Evolutionary conservation across 305 asterid genomes (phyloP), one percentile per base, ranked within the genome.

Genomic region (Solanum hybrid): DNA sequence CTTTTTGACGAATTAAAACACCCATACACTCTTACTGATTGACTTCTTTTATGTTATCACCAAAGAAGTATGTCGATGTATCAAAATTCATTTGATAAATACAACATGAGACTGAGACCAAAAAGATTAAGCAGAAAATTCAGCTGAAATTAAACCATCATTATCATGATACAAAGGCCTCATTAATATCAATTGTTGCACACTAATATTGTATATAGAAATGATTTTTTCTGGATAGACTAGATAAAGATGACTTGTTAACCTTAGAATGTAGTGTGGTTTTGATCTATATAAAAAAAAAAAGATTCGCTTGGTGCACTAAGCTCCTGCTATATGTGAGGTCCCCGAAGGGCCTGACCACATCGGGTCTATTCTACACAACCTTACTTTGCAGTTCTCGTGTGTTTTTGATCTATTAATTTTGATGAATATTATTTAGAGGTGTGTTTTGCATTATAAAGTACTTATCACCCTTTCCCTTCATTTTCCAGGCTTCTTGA

Each of bases 401-500:
- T 61, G 88, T 86, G 33, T 33, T 61, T 85, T 57, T 85, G 26
- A 57, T 61, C 32, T 86, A 57, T n/a, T n/a, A 22, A 31, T 51
- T 73, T 61, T 86, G 89, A 86, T 86, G 78, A 86, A 65, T 61
- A 86, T 86, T n/a, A 61, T 31, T 83, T 57, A 84, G 41, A 31
- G 37, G 41, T 11, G 76, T 51, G 41, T 84, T 84, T 51, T 84
- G 31, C 75, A 31, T 84, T 61, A 86, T 61, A 31, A 84, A 31
- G 20, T 37, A 84, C 88, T 84, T 51, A 61, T 86, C 27, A n/a
- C 78, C 32, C 75, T 61, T 86, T 32, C 26, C 78, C 79, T 89
- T 41, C 13, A 89, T 89, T 57, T 87, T 91, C 24, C 93, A 98
- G 99, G 95, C 95, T 98, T 94, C 96, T 98, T 86, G 99, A 98